Conservation (phyloP, 495 filamentous ascomycete genomes). For the Usnea hakonensis region DNA sequence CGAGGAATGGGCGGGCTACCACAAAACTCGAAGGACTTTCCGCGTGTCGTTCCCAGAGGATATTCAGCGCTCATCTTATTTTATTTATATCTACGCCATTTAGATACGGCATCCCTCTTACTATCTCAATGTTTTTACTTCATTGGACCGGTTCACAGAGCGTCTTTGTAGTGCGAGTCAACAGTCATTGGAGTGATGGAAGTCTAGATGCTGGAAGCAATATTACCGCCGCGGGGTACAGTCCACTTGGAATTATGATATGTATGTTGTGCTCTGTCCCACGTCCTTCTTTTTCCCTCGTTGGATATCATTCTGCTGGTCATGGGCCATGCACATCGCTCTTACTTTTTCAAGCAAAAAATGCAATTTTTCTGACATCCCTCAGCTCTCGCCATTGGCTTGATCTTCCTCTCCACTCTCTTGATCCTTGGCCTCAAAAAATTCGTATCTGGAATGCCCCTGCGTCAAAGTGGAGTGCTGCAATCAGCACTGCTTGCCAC, state of each 20-base stretch:
- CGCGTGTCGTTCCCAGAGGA: constrained; percentile 4
- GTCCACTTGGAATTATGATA: neutral
- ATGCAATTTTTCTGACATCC: neutral
- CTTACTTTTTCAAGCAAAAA: no score
- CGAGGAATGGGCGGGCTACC: constrained; percentile 29
- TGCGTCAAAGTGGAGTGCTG: constrained; percentile 36
- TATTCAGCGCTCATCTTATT: constrained; percentile 15
- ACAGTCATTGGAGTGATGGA: neutral
- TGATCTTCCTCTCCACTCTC: constrained; percentile 25
- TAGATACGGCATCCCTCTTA: constrained; percentile 13
- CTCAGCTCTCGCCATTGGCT: constrained; percentile 19
- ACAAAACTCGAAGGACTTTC: constrained; percentile 19
- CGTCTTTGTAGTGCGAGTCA: constrained; percentile 10
- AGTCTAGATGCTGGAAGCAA: neutral
- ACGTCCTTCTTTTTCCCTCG: no score
- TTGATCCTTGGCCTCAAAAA: constrained; percentile 24
- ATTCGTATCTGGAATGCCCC: constrained; percentile 31
- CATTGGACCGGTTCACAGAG: constrained; percentile 19
- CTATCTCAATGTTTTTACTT: constrained; percentile 5
- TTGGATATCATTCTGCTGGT: no score
- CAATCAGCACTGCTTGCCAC: constrained; percentile 44
- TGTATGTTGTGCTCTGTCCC: neutral
- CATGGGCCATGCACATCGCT: no score
- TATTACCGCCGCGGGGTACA: neutral
- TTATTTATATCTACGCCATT: constrained; percentile 15